Percentiles rank a stretch among this genome's conserved stretches.
Evolutionary conservation across 768 basidiomycete genomes (phyloP).

Genomic region (Tylopilus plumbeoviolaceoides): DNA sequence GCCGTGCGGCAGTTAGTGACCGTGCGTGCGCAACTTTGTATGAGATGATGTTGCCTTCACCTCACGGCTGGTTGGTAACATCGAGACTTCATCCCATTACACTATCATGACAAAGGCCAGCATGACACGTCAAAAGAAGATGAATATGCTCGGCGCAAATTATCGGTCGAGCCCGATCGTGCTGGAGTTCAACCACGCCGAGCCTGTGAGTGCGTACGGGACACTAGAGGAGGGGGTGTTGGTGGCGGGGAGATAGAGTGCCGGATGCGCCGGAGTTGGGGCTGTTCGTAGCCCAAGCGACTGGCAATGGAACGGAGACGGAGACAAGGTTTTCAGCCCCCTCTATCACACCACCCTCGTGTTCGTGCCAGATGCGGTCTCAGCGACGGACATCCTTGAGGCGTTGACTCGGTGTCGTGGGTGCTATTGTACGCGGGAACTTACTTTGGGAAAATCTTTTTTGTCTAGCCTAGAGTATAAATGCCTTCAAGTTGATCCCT

Average conservation of each 20-base stretch:
- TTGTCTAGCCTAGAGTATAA: no score
- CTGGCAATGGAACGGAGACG: not conserved
- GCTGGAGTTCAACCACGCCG: constrained; percentile 24
- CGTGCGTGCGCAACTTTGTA: not conserved
- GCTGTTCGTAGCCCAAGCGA: constrained; percentile 15
- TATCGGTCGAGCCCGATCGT: constrained; percentile 35
- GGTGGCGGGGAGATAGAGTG: constrained; percentile 42
- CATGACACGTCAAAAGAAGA: not conserved
- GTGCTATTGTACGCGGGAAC: no score
- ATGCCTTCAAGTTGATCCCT: no score
- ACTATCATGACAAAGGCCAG: constrained; percentile 4
- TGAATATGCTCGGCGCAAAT: constrained; percentile 33
- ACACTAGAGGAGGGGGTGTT: constrained; percentile 24
- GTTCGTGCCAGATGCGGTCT: no score
- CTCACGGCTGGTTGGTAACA: not conserved
- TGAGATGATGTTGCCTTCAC: not conserved
- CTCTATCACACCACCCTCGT: no score
- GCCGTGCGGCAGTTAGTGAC: not conserved
- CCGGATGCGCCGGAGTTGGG: constrained; percentile 39
- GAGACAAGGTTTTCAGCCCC: no score
- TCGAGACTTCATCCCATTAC: not conserved
- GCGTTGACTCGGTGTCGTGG: no score
- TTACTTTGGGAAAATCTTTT: no score
- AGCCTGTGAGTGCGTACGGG: constrained; percentile 11
- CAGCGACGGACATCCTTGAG: no score